Base-by-base conservation (phyloP, 345 rosid genomes). In the Mercurialis annua region DNA sequence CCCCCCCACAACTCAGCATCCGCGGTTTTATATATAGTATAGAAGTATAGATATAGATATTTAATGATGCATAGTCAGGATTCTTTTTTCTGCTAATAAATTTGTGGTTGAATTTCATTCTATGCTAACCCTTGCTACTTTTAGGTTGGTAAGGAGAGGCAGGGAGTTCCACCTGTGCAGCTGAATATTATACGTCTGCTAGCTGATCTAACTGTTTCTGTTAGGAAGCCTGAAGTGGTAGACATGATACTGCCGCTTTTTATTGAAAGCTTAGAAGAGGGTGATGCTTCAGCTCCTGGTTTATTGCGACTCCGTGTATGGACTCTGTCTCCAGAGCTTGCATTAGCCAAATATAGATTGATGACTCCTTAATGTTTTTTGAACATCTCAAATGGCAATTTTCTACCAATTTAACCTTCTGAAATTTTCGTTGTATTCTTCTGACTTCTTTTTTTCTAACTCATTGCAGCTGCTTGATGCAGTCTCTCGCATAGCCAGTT, bases 181-280 rank as follows among this genome's bases (percentile, higher is more conserved):
- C 97, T 95, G 63, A 95, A 90, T 79, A 72, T 90, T 58, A 95
- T 95, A 72, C 84, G 89, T 54, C 77, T 95, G 80, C 87, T 95
- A 42, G 97, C 99, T 82, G 98, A 95, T 83, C 67, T 95, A 72
- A 92, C 87, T 74, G 97, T 92, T 64, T 85, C 89, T 72, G 90
- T 92, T 74, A 81, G 84, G 81, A 95, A 90, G 85, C 80, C 97
- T 64, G 99, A 95, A 76, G 92, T 90, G 73, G 93, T 93, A 38
- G 98, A 95, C 85, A 90, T 92, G 98, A 88, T 95, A 70, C 79
- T 95, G 81, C 98, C 99, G 5, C 96, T 90, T 72, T 95, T 88
- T 81, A 81, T 95, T 75, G 99, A 95, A 86, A 89, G 84, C 74
- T 79, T 95, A 75, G 99, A 95, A 83, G 99, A 92, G 92, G 98